Base-by-base conservation (phyloP, 1,139 yeast species). In the Zygosaccharomyces pseudobailii region DNA sequence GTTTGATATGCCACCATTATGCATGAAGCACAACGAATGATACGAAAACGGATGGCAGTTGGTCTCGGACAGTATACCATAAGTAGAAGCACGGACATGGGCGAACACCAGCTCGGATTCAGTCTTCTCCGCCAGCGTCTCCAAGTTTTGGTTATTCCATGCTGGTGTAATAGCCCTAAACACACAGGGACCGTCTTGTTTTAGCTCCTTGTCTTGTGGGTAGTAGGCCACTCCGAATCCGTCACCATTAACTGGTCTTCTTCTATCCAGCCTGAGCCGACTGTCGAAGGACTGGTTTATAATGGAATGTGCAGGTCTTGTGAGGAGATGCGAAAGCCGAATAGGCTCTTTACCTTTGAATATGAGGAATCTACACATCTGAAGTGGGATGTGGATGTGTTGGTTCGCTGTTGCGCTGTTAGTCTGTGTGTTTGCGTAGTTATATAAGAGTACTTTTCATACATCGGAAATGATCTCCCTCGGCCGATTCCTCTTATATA, bases 181-280 rank as follows among this genome's bases (percentile, higher is more conserved):
- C 3, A 89, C 77, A 62, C 95, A 87, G 22, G 94, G 92, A 0
- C 85, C 85, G 40, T 74, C 74, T 34, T 71, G 53, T 28, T 65
- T 76, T 6, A 78, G 68, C 47, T 76, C 81, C 1, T 43, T 48
- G 41, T 80, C 85, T 6, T 82, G 71, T 1, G 87, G 76, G 63
- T 92, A 92, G 69, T 92, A 92, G 1, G 97, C 97, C 6, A 92
- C 95, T 1, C 98, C 98, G 66, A 92, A 92, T 1, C 98, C 98
- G 67, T 92, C 98, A 36, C 98, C 98, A 64, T 92, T 92, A 55
- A 92, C 88, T 3, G 98, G 97, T 48, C 95, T 80, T 48, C 82
- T 75, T 73, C 82, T 83, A 62, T 92, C 98, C 36, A 92, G 74
- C 44, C 98, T 76, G 37, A 92, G 74, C 45, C 98, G 69, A 28